These are phyloP conservation scores for Rubroshorea leprosula DNA, from an alignment of 345 rosid genomes.

Conservation along the genomic window DNA sequence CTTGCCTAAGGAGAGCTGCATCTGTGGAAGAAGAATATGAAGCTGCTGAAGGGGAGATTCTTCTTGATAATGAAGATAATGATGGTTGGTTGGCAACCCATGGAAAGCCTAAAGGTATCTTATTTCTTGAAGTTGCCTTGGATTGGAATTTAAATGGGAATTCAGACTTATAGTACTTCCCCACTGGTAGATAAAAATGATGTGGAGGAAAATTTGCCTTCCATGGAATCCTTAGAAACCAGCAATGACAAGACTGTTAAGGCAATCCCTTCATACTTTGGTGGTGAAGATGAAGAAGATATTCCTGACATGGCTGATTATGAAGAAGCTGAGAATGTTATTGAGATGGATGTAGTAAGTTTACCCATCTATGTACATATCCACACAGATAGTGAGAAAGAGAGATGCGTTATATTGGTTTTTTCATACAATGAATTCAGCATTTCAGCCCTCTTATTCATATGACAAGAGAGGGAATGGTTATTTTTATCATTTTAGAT, in stretches of 20 bases:
- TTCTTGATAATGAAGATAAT: slow-evolving; percentile 87
- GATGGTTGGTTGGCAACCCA: slow-evolving; percentile 99
- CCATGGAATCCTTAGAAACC: slow-evolving; percentile 76
- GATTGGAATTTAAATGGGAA: neutral
- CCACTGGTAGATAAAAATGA: slow-evolving; percentile 47
- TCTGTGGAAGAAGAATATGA: slow-evolving; percentile 89
- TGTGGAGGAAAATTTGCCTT: slow-evolving; percentile 81
- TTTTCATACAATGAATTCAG: no score
- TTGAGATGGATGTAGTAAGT: slow-evolving; percentile 73
- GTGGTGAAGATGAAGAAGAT: slow-evolving; percentile 82
- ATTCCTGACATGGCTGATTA: slow-evolving; percentile 93
- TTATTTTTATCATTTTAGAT: no score
- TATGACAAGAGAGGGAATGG: no score
- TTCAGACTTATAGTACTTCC: neutral
- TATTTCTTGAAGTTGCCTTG: neutral
- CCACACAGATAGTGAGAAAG: no score
- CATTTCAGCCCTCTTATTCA: no score
- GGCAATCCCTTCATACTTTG: slow-evolving; percentile 77
- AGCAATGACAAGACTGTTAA: slow-evolving; percentile 42
- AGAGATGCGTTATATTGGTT: no score
- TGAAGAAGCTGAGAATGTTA: slow-evolving; percentile 65
- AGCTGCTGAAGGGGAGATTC: slow-evolving; percentile 92
- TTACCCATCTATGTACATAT: neutral
- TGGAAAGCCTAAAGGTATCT: slow-evolving; percentile 86
- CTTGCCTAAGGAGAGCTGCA: slow-evolving; percentile 89